Evolutionary conservation across 163 green algal genomes (phyloP).

Genomic region (Scenedesmus sp.): DNA sequence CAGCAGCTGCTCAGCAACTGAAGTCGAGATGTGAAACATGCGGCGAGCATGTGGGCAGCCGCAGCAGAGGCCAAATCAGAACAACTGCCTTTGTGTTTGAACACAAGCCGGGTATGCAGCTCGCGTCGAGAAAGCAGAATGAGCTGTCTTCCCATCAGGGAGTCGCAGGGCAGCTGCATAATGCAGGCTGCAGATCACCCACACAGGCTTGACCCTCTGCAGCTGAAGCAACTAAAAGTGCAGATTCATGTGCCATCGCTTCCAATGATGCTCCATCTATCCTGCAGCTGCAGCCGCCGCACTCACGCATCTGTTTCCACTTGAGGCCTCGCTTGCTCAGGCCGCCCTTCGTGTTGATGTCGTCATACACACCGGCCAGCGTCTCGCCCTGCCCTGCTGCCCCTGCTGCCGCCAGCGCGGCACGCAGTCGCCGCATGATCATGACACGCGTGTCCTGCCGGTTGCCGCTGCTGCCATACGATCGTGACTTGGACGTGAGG

Average conservation of each 20-base stretch:
- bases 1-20: neutral
- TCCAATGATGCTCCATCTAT: too few relatives aligned
- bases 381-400: too few relatives aligned
- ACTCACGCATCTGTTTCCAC: neutral
- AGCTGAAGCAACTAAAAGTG: too few relatives aligned
- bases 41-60: too few relatives aligned
- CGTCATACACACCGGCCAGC: neutral
- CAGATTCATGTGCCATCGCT: too few relatives aligned
- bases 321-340: neutral
- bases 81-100: too few relatives aligned
- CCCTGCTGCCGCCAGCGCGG: neutral
- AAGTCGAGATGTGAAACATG: neutral
- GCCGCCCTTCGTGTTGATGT: neutral
- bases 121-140: too few relatives aligned
- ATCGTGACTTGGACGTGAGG: neutral
- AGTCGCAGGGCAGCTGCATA: neutral
- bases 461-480: neutral
- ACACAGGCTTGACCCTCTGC: neutral
- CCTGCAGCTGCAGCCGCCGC: too few relatives aligned
- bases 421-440: neutral
- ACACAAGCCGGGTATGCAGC: too few relatives aligned
- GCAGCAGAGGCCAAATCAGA: too few relatives aligned
- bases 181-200: neutral
- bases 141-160: too few relatives aligned
- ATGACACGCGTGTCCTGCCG: neutral